Base-by-base conservation (phyloP, 2,329 filamentous ascomycete species). In the Aspergillus viridinutans region DNA sequence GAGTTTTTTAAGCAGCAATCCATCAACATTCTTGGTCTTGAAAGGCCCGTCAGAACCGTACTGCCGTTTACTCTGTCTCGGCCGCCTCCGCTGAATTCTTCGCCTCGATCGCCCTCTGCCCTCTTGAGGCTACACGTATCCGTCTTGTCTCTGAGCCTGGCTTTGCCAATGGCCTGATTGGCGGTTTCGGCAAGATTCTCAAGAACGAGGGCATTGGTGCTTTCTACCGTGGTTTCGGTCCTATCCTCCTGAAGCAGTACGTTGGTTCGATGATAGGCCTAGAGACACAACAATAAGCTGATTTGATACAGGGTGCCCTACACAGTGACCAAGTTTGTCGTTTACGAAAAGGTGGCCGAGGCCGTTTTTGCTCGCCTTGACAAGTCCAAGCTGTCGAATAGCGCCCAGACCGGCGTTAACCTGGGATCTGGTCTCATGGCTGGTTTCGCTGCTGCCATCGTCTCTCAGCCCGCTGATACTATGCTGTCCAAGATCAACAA, bases 401-500 rank as follows among this genome's bases (percentile, higher is more conserved):
- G 82, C 70, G 81, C 83, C 69, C 89, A 93, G 82, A 95, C 90
- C 65, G 79, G 80, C 75, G 85, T 90, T 81, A 94, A 95, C 85
- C 83, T 95, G 69, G 85, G 89, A 42, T 92, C 90, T 65, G 92
- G 92, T 81, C 81, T 96, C 66, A 84, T 92, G 57, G 92, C 92
- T 54, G 84, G 92, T 83, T 91, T 95, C 80, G 90, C 90, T 70
- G 90, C 90, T 69, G 90, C 90, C 74, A 75, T 93, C 69, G 84
- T 95, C 74, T 95, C 90, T 63, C 90, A 95, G 82, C 90, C 90
- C 68, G 90, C 90, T 75, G 90, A 95, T 77, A 95, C 90, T 73
- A 95, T 95, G 90, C 86, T 95, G 64, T 89, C 85, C 80, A 94
- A 93, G 86, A 94, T 95, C 84, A 95, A 95, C 89, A 94, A 94